phyloP scores from a whole-genome alignment of 352 stramenopile genomes.

The Phytophthora tentaculata region DNA sequence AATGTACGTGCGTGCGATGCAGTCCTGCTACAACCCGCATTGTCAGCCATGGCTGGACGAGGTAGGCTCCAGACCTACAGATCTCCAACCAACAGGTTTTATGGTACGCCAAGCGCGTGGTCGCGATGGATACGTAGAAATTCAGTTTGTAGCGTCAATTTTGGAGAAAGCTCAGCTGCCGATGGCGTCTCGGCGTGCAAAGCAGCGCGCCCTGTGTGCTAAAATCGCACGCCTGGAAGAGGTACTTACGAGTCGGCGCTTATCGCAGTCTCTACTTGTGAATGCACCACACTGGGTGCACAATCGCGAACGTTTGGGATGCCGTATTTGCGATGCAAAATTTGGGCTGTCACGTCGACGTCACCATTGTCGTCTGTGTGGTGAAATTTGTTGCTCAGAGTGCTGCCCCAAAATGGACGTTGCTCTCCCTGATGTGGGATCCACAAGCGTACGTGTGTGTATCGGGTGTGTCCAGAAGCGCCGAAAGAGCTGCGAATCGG shows the following conservation, averaged over 20 bases:
- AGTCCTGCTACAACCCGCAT: conserved; percentile 70
- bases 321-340: conserved; percentile 66
- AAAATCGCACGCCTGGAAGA: conserved; percentile 74
- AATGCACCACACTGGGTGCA: conserved; percentile 75
- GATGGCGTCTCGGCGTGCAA: conserved; percentile 55
- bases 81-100: conserved; percentile 73
- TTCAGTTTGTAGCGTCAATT: conserved; percentile 80
- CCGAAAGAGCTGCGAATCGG: conserved; percentile 55
- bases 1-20: conserved; percentile 78
- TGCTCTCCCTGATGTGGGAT: conserved; percentile 62
- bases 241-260: conserved; percentile 67
- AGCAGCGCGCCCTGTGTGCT: conserved; percentile 58
- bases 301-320: conserved; percentile 65
- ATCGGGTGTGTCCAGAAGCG: conserved; percentile 64
- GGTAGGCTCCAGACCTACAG: conserved; percentile 49
- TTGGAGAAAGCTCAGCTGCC: conserved; percentile 76
- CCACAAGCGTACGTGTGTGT: conserved; percentile 76
- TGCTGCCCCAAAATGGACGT: conserved; percentile 87
- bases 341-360: conserved; percentile 76
- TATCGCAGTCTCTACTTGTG: conserved; percentile 71
- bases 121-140: conserved; percentile 62
- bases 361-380: conserved; percentile 81
- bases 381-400: conserved; percentile 78
- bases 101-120: conserved; percentile 72
- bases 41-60: conserved; percentile 71